Evolutionary conservation across 23 red algal species (phyloP).

Genomic region (Gracilaria domingensis): DNA sequence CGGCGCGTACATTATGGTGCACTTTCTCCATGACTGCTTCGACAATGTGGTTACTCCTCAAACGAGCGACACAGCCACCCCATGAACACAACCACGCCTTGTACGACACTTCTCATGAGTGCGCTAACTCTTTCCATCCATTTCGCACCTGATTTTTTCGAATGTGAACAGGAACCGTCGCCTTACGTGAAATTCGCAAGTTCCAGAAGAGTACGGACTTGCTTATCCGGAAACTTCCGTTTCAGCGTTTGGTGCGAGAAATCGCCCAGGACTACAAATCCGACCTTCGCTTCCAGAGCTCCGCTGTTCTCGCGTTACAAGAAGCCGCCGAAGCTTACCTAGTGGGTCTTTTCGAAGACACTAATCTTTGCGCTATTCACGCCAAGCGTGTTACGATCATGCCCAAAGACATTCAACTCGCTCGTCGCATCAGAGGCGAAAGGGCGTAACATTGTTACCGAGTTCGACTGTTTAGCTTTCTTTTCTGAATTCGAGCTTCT

Average conservation of each 20-base stretch:
- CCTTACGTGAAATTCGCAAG: conserved; percentile 97
- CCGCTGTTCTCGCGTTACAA: conserved; percentile 97
- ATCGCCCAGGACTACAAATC: conserved; percentile 99
- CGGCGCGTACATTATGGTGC: not conserved
- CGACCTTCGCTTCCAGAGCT: conserved; percentile 99
- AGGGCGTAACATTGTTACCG: conserved; percentile 71
- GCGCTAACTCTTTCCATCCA: not conserved
- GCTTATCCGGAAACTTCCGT: conserved; percentile 99
- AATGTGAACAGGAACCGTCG: conserved; percentile 79
- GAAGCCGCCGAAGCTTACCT: conserved; percentile 99
- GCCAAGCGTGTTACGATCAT: conserved; percentile 99
- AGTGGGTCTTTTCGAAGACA: conserved; percentile 99
- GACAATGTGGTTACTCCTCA: not conserved
- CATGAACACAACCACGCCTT: not conserved
- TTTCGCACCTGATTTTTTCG: conserved; percentile 38
- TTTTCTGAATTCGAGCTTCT: conserved; percentile 46
- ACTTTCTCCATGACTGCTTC: not conserved
- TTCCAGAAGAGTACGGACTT: conserved; percentile 99
- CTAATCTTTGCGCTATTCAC: conserved; percentile 99
- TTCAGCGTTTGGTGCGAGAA: conserved; percentile 99
- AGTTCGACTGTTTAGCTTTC: conserved; percentile 22
- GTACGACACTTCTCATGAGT: not conserved
- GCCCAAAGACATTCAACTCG: conserved; percentile 99
- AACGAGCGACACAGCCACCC: not conserved
- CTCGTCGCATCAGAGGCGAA: conserved; percentile 96